phyloP scores from a whole-genome alignment of 257 asterid genomes.

The Cinchona pubescens region DNA sequence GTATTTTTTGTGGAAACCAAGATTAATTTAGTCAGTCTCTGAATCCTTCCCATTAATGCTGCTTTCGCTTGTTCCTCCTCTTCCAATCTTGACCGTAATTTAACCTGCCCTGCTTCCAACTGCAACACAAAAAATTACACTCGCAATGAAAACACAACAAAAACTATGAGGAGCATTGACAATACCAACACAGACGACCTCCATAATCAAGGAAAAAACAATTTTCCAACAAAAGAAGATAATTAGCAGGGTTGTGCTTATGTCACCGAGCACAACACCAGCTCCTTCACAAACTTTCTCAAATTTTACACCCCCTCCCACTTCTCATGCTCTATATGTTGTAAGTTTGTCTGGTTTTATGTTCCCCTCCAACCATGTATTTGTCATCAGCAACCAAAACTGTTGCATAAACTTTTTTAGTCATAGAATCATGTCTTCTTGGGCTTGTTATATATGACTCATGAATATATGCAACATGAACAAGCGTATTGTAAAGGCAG shows the following conservation, averaged over 20 bases:
- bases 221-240: neutral
- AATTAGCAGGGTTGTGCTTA: neutral
- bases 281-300: neutral
- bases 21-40: slow-evolving; percentile 75
- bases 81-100: slow-evolving; percentile 78
- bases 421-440: too few species aligned
- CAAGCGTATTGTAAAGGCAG: neutral
- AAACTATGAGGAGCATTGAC: neutral
- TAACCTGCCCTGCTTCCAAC: slow-evolving; percentile 85
- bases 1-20: slow-evolving; percentile 77
- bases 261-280: neutral
- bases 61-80: slow-evolving; percentile 93
- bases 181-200: neutral
- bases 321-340: neutral
- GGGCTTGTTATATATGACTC: neutral
- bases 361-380: too few species aligned
- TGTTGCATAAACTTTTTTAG: neutral
- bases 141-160: slow-evolving; percentile 13
- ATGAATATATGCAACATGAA: too few species aligned
- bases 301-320: too few species aligned
- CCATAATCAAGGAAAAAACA: neutral
- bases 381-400: neutral
- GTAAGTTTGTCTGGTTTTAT: neutral
- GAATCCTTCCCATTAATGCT: slow-evolving; percentile 88
- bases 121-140: slow-evolving; percentile 33